Evolutionary conservation across 2,329 filamentous ascomycete species (phyloP).

Genomic region (Leptographium procerum): DNA sequence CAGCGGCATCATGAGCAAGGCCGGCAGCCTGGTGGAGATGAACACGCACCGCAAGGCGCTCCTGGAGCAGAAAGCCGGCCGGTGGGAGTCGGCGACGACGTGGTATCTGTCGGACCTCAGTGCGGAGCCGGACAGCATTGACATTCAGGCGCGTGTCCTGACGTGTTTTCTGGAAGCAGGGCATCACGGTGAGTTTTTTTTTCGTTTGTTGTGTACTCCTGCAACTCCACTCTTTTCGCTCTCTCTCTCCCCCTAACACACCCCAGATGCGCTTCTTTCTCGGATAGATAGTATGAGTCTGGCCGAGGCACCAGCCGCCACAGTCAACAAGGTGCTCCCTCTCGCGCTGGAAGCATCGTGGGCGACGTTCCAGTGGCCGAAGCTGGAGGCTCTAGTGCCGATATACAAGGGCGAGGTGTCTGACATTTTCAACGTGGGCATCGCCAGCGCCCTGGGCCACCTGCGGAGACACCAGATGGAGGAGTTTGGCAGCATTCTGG

Average conservation of each 20-base stretch:
- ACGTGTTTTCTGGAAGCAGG: slow-evolving; percentile 91
- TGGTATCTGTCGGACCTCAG: slow-evolving; percentile 93
- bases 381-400: slow-evolving; percentile 54
- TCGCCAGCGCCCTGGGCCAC: slow-evolving; percentile 57
- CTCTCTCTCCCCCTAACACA: neutral
- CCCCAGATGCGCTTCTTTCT: slow-evolving; percentile 69
- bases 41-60: slow-evolving; percentile 89
- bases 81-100: slow-evolving; percentile 89
- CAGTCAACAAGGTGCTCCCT: slow-evolving; percentile 56
- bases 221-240: neutral
- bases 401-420: slow-evolving; percentile 33
- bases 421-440: slow-evolving; percentile 69
- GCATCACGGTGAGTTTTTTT: slow-evolving; percentile 58
- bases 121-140: slow-evolving; percentile 62
- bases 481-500: slow-evolving; percentile 46
- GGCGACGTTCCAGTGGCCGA: slow-evolving; percentile 74
- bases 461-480: slow-evolving; percentile 40
- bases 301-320: slow-evolving; percentile 27
- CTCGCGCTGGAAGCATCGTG: slow-evolving; percentile 88
- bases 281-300: slow-evolving; percentile 67
- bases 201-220: neutral
- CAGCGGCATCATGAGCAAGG: slow-evolving; percentile 81
- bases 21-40: slow-evolving; percentile 52
- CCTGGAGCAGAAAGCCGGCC: slow-evolving; percentile 82
- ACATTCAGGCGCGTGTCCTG: slow-evolving; percentile 72